A percentile compares a stretch with the other conserved stretches of the same genome.
Evolutionary conservation across 768 basidiomycete genomes (phyloP).

Genomic region (Boletus reticulatus): DNA sequence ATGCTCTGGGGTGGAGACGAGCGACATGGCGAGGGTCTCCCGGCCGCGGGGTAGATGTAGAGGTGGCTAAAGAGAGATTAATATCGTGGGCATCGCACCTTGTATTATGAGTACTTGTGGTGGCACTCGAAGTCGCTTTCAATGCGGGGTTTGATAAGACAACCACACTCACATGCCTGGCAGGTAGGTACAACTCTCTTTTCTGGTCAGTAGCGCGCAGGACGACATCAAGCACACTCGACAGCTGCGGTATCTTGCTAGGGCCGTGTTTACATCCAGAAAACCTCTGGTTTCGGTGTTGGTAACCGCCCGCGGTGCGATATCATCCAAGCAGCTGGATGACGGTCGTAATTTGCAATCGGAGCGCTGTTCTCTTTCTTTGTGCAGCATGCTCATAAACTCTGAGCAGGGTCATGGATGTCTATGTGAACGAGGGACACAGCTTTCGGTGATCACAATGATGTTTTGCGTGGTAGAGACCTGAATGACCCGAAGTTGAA

Average conservation of each 20-base stretch:
- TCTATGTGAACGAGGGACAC: too few relatives aligned
- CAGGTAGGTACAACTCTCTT: too few relatives aligned
- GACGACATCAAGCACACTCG: slow-evolving; percentile 21
- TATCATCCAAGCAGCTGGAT: slow-evolving; percentile 16
- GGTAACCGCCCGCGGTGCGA: slow-evolving; percentile 17
- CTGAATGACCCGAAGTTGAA: background rate
- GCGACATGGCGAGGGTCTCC: slow-evolving; percentile 11
- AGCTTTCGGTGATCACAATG: background rate
- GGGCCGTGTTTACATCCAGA: slow-evolving; percentile 17
- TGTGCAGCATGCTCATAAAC: background rate
- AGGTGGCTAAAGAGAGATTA: too few relatives aligned
- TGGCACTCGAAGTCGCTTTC: too few relatives aligned
- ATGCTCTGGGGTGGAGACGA: slow-evolving; percentile 2
- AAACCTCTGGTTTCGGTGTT: slow-evolving; percentile 4
- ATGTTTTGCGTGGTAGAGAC: too few relatives aligned
- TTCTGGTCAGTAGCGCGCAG: background rate
- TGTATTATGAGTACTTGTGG: too few relatives aligned
- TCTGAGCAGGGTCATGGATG: too few relatives aligned
- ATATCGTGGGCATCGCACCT: too few relatives aligned
- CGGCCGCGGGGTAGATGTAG: slow-evolving; percentile 55
- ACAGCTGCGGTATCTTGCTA: slow-evolving; percentile 13
- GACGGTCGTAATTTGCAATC: slow-evolving; percentile 32
- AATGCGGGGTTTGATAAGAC: too few relatives aligned
- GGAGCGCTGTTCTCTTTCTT: slow-evolving; percentile 4
- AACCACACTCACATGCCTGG: slow-evolving; percentile 22